Base-by-base conservation (phyloP, 768 basidiomycete genomes). In the Fomitopsis serialis region DNA sequence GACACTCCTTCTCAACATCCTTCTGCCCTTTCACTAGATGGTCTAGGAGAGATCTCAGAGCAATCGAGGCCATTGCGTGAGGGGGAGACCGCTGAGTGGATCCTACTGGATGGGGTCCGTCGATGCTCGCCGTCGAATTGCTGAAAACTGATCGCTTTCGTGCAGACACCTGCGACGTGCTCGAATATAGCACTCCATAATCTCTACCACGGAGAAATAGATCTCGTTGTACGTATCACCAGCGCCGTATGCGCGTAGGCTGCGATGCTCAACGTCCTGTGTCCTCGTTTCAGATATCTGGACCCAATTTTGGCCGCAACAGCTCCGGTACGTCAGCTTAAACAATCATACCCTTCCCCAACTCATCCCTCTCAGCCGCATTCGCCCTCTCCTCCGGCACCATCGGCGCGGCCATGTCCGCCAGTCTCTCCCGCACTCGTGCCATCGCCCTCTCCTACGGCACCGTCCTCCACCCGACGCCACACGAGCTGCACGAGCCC, bases 351-450 rank as follows among this genome's bases (percentile, higher is more conserved):
- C 17, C 19, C 27, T 48, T 3, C 7, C 27, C 27, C 21, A 5
- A 42, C 36, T 3, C 12, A 36, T 13, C 11, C 12, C 49, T 19
- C 45, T 15, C 44, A 84, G 89, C 91, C 35, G 93, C 93, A 1
- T 92, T 94, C 66, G 78, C 88, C 2, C 77, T 98, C 42, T 93
- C 92, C 1, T 94, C 91, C 25, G 95, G 95, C 2, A 98, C 95
- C 1, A 77, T 98, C 57, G 95, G 95, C 36, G 94, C 93, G 2
- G 89, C 95, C 15, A 74, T 98, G 67, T 89, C 89, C 24, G 85
- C 87, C 21, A 81, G 81, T 22, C 75, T 93, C 42, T 84, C 87
- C 23, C 75, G 74, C 53, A 76, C 73, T 25, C 86, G 91, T 36
- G 81, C 91, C 40, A 87, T 97, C 54, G 94, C 95, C 1, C 63